phyloP scores from a whole-genome alignment of 768 basidiomycete genomes.

The Lentinus tigrinus region DNA sequence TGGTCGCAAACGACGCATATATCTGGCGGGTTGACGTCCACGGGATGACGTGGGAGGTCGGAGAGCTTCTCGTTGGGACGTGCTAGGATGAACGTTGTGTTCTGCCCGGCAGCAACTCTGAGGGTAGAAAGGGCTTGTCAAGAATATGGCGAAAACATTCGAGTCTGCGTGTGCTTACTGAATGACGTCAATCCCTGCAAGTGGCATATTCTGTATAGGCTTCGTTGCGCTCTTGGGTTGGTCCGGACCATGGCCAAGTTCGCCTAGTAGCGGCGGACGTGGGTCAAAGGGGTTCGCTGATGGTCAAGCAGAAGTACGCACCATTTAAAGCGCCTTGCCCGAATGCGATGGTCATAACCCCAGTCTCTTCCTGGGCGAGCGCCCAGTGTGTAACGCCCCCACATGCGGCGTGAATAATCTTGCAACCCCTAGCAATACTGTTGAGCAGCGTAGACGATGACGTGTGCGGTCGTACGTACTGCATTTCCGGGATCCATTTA shows the following conservation, averaged over 20 bases:
- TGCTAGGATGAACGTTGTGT: constrained; percentile 82
- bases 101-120: constrained; percentile 84
- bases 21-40: constrained; percentile 64
- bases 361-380: constrained; percentile 66
- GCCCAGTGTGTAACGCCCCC: constrained; percentile 93
- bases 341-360: constrained; percentile 83
- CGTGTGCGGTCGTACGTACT: constrained; percentile 42
- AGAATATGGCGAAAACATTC: neutral
- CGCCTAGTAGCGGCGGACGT: constrained; percentile 41
- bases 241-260: constrained; percentile 78
- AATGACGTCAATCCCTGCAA: constrained; percentile 79
- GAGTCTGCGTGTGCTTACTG: constrained; percentile 46
- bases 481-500: constrained; percentile 83
- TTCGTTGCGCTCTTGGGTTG: constrained; percentile 88
- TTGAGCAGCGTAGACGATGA: neutral
- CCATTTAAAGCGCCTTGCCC: constrained; percentile 88
- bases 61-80: constrained; percentile 71
- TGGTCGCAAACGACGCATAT: constrained; percentile 70
- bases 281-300: neutral
- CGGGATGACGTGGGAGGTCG: constrained; percentile 79
- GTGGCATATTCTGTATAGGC: constrained; percentile 65
- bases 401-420: constrained; percentile 61
- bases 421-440: constrained; percentile 62
- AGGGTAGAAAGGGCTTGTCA: neutral
- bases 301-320: constrained; percentile 25